Evolutionary conservation across 2,329 filamentous ascomycete species (phyloP), one percentile per base, ranked within the genome.

Genomic region (Exserohilum rostratum): DNA sequence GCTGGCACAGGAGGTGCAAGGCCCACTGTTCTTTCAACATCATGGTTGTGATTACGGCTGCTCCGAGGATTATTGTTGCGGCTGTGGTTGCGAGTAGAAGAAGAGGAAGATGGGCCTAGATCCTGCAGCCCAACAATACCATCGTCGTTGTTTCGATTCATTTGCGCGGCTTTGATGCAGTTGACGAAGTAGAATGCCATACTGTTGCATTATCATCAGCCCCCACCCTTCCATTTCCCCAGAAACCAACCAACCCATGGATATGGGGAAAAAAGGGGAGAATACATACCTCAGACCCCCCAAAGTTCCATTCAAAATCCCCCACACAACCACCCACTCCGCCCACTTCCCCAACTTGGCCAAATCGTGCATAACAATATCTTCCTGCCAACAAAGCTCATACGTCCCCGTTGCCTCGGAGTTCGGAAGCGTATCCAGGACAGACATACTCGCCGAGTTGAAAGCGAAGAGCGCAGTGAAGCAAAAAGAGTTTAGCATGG

Each of bases 401-500:
- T 43, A 29, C 15, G 7, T 15, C 15, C 7, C 10, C 11, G 11
- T 15, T 10, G 17, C 27, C 2, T 29, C 15, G 10, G 9, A 12
- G 2, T n/a, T 25, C 3, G 40, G 40, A 20, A 43, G 20, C 5
- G 15, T 20, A 17, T 43, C 40, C 6, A 31, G 76, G 78, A 38
- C 5, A 4, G 6, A 12, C 35, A 38, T 38, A 1, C 18, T 17
- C 2, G 11, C 10, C 1, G 13, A 7, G 13, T 22, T 3, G 5
- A 13, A 6, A 9, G 22, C 3, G 13, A 38, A 22, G n/a, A n/a
- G n/a, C n/a, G n/a, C n/a, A n/a, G n/a, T n/a, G n/a, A n/a, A n/a
- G n/a, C n/a, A n/a, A n/a, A n/a, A n/a, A n/a, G n/a, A n/a, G n/a
- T n/a, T n/a, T n/a, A 12, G 10, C 35, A 38, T 38, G 4, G 17